Conservation (phyloP, 169 alveolate genomes). For the Neospora caninum region DNA sequence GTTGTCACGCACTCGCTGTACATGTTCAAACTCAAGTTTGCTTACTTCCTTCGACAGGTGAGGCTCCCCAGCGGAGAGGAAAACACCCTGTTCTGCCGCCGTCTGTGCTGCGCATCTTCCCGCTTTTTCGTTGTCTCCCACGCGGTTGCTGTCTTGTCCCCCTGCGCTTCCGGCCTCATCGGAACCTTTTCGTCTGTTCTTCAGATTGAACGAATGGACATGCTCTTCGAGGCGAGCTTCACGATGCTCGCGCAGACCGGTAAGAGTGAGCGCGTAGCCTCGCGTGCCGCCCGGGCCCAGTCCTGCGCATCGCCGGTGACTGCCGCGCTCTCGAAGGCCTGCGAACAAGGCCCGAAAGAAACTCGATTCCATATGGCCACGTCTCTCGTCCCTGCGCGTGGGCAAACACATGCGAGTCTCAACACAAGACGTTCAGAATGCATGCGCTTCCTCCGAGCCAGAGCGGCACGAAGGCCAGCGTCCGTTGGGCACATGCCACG, state of each 20-base stretch:
- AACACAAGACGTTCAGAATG: no score
- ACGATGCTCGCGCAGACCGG: slow-evolving; percentile 74
- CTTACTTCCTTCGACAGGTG: slow-evolving; percentile 74
- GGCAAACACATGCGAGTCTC: no score
- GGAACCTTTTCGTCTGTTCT: background rate
- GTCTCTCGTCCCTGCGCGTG: no score
- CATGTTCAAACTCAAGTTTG: slow-evolving; percentile 87
- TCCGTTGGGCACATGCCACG: no score
- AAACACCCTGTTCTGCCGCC: background rate
- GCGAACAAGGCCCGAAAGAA: no score
- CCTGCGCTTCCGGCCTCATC: background rate
- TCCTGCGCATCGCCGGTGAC: no score
- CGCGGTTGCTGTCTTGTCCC: background rate
- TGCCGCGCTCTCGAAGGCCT: no score
- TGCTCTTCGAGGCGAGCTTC: slow-evolving; percentile 74
- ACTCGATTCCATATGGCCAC: no score
- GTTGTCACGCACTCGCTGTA: slow-evolving; percentile 87
- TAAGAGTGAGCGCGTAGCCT: background rate
- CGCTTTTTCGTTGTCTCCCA: background rate
- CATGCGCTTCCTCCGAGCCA: no score
- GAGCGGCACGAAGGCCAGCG: no score
- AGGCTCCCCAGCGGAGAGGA: background rate
- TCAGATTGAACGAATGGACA: slow-evolving; percentile 79
- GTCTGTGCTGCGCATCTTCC: background rate
- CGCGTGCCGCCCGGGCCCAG: no score